These are phyloP conservation scores for Colletotrichum sansevieriae DNA, from an alignment of 2,329 filamentous ascomycete genomes.

Conservation along the genomic window DNA sequence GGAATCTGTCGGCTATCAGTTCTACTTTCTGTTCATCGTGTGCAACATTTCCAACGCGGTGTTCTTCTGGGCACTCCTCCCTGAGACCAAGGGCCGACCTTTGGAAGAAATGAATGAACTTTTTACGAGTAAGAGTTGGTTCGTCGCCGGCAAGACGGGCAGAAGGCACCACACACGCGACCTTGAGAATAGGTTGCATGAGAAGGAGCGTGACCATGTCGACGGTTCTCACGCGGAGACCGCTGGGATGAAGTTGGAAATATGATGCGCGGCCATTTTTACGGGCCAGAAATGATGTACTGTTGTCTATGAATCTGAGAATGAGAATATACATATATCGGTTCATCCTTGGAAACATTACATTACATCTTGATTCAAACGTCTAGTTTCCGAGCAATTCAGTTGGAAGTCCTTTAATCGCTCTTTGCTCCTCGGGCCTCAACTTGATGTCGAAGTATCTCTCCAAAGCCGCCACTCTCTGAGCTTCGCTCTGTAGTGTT, in stretches of 20 bases:
- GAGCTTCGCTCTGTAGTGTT: conserved; percentile 59
- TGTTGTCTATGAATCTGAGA: too few species aligned
- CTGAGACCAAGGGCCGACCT: conserved; percentile 73
- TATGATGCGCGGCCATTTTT: too few species aligned
- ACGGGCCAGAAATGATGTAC: too few species aligned
- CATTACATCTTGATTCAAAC: not conserved
- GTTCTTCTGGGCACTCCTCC: conserved; percentile 73
- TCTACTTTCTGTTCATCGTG: conserved; percentile 48
- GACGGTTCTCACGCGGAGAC: conserved; percentile 11
- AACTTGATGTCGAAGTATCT: conserved; percentile 65
- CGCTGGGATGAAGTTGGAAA: not conserved
- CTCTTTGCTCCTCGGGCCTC: conserved; percentile 58
- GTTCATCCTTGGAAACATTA: too few species aligned
- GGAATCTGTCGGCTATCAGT: conserved; percentile 14
- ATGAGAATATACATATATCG: too few species aligned
- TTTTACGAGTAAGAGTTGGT: conserved; percentile 73
- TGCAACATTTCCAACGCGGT: conserved; percentile 69
- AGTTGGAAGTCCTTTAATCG: conserved; percentile 57
- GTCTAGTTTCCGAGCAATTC: conserved; percentile 24
- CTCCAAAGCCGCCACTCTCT: conserved; percentile 62
- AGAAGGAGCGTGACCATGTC: not conserved
- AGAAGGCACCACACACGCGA: not conserved
- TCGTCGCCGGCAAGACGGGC: conserved; percentile 59
- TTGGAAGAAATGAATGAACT: conserved; percentile 78
- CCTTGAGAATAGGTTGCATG: conserved; percentile 14